Base-by-base conservation (phyloP, 2,329 filamentous ascomycete genomes). In the Bipolaris bicolor region DNA sequence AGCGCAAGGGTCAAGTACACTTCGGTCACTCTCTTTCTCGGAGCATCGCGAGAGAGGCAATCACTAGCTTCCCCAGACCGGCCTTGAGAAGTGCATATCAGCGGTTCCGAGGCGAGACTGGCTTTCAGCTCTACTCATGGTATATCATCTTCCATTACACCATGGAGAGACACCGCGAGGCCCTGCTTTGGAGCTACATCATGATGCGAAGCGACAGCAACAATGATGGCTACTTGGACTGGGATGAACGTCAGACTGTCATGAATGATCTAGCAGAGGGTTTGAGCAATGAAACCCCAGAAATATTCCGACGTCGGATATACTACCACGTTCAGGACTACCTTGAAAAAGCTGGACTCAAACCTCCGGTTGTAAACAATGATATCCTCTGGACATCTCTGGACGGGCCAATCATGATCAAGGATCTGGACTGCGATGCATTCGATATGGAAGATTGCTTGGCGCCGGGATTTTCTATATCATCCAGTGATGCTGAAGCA, bases 71-170 rank as follows among this genome's bases (percentile, higher is more conserved):
- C 56, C 78, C 78, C 3, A 61, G 76, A 18, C 78, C 78, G 9
- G 72, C 77, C 7, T 60, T 76, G n/a, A 67, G 70, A 26, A 78
- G 78, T 48, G 71, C 76, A 10, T 76, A 74, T 58, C 75, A 80
- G 58, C 68, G 78, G 5, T 80, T 80, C 58, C 72, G 78, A 26
- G 78, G 78, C 20, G 78, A 80, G 58, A 76, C 73, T 2, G 70
- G 70, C 1, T 80, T 77, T 55, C 78, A 81, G 65, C 70, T 80
- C 1, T 80, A 79, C 55, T 77, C 77, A 1, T 80, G 79, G 78
- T 80, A 72, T 57, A 72, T 73, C 0, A 64, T 71, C 15, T 80
- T 80, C 60, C 79, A 81, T 61, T 80, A 80, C 62, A 77, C 73
- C 13, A 80, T 80, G 49, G 78, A 80, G 62, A 64, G 78, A 22